Conservation (phyloP, 2,329 filamentous ascomycete genomes). For the Scedosporium dehoogii region DNA sequence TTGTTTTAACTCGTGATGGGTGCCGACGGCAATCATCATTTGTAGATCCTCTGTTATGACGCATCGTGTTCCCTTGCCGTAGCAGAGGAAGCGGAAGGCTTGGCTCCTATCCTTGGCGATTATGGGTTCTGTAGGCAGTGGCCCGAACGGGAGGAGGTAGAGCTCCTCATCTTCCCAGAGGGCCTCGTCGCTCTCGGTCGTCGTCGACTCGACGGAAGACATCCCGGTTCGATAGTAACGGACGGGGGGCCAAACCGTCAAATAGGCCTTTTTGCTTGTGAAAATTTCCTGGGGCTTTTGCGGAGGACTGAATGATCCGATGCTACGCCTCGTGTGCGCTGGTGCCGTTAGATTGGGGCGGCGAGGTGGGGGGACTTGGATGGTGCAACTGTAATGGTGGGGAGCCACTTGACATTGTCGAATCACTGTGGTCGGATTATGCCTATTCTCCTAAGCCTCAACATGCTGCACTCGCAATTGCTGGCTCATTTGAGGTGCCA, state of each 20-base stretch:
- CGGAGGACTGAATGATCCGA: not conserved
- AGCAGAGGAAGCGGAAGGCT: slow-evolving; percentile 5
- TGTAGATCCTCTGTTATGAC: slow-evolving; percentile 3
- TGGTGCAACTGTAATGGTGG: not conserved
- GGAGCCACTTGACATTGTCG: not conserved
- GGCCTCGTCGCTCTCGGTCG: not conserved
- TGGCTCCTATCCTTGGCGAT: slow-evolving; percentile 3
- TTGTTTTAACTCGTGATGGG: not conserved
- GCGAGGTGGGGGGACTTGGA: not conserved
- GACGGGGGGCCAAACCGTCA: not conserved
- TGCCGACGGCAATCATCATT: slow-evolving; percentile 4
- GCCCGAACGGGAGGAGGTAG: slow-evolving; percentile 1
- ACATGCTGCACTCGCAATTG: not conserved
- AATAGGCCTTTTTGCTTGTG: not conserved
- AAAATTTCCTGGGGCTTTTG: not conserved
- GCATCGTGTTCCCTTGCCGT: slow-evolving; percentile 6
- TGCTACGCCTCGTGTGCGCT: not conserved
- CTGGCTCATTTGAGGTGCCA: no score
- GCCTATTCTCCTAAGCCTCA: not conserved
- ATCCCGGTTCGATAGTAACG: not conserved
- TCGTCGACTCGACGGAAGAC: not conserved
- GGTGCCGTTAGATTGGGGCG: not conserved
- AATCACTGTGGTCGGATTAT: not conserved
- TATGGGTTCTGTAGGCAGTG: slow-evolving; percentile 4
- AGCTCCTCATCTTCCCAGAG: not conserved